Conservation (phyloP, 108 stramenopile species). For the Cyclotella choctawhatcheeana region DNA sequence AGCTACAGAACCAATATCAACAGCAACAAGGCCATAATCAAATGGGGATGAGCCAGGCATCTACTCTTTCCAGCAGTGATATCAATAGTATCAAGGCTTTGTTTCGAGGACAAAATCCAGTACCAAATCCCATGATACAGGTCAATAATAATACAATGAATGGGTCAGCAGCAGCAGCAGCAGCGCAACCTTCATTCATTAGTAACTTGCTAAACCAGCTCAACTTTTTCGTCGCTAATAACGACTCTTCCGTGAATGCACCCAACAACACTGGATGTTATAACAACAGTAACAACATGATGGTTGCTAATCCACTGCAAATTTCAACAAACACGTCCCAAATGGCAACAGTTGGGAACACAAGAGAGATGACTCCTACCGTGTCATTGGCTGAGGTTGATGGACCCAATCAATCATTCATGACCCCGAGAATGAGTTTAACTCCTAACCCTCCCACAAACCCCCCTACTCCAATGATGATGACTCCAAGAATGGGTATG, state of each 20-base stretch:
- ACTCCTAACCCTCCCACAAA: slow-evolving; percentile 35
- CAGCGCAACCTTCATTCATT: slow-evolving; percentile 14
- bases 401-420: slow-evolving; percentile 11
- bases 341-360: not conserved
- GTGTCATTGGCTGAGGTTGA: not conserved
- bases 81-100: slow-evolving; percentile 1
- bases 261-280: not conserved
- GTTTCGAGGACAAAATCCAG: not conserved
- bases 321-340: not conserved
- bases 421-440: slow-evolving; percentile 35
- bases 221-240: slow-evolving; percentile 2
- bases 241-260: not conserved
- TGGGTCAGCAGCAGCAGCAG: not conserved
- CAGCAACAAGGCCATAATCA: not conserved
- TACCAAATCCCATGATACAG: not conserved
- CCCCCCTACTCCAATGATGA: slow-evolving; percentile 19
- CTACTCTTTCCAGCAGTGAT: slow-evolving; percentile 1
- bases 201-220: slow-evolving; percentile 9
- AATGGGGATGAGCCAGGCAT: not conserved
- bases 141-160: not conserved
- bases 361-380: too few relatives aligned
- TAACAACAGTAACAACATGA: not conserved
- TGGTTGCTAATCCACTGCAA: not conserved
- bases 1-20: not conserved
- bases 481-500: slow-evolving; percentile 19